A percentile compares a stretch with the other conserved stretches of the same genome.
Evolutionary conservation across 2,329 filamentous ascomycete species (phyloP).

Genomic region (Trichoderma pleuroti): DNA sequence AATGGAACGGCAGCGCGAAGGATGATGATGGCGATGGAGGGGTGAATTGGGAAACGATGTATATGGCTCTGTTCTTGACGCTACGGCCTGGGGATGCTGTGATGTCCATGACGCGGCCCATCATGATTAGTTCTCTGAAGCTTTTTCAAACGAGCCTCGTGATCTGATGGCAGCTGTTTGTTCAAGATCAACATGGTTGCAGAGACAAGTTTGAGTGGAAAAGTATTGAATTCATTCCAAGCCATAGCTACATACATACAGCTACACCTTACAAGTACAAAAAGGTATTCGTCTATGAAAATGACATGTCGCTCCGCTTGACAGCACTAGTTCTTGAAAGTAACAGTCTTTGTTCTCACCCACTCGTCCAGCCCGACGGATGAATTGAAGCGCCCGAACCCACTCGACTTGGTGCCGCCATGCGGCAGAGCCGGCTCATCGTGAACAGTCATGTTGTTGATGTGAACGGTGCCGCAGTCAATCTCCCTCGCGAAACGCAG

Average conservation of each 20-base stretch:
- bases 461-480: slow-evolving; percentile 65
- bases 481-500: slow-evolving; percentile 59
- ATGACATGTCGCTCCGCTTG: neutral
- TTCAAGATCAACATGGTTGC: neutral
- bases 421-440: slow-evolving; percentile 63
- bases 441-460: slow-evolving; percentile 64
- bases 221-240: neutral
- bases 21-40: neutral
- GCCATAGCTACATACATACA: neutral
- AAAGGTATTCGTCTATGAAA: neutral
- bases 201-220: neutral
- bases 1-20: neutral
- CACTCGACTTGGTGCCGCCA: slow-evolving; percentile 62
- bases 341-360: slow-evolving; percentile 61
- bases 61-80: neutral
- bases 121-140: neutral
- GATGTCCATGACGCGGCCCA: neutral
- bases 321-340: slow-evolving; percentile 43
- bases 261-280: neutral
- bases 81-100: neutral
- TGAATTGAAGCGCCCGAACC: slow-evolving; percentile 59
- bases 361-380: slow-evolving; percentile 57
- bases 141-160: neutral
- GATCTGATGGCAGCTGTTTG: neutral
- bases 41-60: neutral